phyloP scores from a whole-genome alignment of 306 rosid species.

The Castanea crenata region DNA sequence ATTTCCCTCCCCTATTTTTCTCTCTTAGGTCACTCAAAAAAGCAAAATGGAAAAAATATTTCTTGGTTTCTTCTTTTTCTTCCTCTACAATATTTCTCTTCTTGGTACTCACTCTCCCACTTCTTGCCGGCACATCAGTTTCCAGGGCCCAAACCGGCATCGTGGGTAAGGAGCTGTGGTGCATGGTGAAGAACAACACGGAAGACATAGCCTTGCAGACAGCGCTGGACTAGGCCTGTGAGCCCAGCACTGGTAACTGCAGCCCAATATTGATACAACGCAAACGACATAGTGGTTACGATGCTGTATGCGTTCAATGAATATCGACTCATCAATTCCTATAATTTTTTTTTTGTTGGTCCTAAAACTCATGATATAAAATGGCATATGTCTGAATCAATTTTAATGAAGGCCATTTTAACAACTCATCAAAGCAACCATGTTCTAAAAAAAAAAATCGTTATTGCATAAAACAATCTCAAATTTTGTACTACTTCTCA shows the following conservation, averaged over 20 bases:
- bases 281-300: slow-evolving; percentile 46
- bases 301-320: slow-evolving; percentile 84
- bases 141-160: slow-evolving; percentile 27
- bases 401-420: no score
- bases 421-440: no score
- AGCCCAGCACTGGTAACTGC: slow-evolving; percentile 73
- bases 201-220: slow-evolving; percentile 65
- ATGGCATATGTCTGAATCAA: no score
- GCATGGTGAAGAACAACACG: slow-evolving; percentile 90
- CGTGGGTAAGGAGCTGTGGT: slow-evolving; percentile 67
- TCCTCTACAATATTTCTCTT: not conserved
- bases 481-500: no score
- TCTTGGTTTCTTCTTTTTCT: not conserved
- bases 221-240: slow-evolving; percentile 88
- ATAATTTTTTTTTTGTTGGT: no score
- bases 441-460: no score
- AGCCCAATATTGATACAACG: slow-evolving; percentile 77
- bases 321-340: slow-evolving; percentile 13
- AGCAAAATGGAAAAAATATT: slow-evolving; percentile 30
- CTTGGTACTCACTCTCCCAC: not conserved
- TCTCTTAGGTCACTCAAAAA: not conserved
- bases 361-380: no score
- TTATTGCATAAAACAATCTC: no score
- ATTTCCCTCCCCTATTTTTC: not conserved
- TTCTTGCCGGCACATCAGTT: slow-evolving; percentile 3